Evolutionary conservation across 2,329 filamentous ascomycete species (phyloP).

Genomic region (Exophiala lecanii-corni): DNA sequence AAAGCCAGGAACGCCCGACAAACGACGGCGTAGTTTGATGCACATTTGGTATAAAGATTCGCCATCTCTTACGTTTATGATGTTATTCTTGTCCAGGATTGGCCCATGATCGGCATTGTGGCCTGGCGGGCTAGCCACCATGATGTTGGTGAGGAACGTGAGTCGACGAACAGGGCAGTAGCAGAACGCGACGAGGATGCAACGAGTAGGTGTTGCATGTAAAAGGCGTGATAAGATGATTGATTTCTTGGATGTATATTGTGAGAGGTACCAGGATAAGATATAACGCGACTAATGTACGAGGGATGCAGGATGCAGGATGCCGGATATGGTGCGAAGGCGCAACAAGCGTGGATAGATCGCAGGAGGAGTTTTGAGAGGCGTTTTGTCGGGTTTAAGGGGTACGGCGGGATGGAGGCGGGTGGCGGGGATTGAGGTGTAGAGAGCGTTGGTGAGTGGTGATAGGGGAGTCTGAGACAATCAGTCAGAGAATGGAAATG

Average conservation of each 20-base stretch:
- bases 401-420: too few species aligned
- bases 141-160: conserved; percentile 20
- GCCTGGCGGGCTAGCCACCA: conserved; percentile 35
- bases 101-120: conserved; percentile 44
- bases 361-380: background rate
- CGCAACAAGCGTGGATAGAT: background rate
- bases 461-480: background rate
- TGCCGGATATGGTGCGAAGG: too few species aligned
- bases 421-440: too few species aligned
- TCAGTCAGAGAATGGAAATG: conserved; percentile 15
- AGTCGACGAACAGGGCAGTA: conserved; percentile 1
- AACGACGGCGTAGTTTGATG: conserved; percentile 72
- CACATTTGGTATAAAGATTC: conserved; percentile 97
- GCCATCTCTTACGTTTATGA: conserved; percentile 95
- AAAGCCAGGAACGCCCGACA: conserved; percentile 80
- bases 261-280: too few species aligned
- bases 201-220: background rate
- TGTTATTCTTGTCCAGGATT: conserved; percentile 77
- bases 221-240: background rate
- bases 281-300: too few species aligned
- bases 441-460: too few species aligned
- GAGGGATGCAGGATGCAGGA: too few species aligned
- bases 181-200: conserved; percentile 8
- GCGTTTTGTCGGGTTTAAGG: background rate
- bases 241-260: too few species aligned